phyloP scores from a whole-genome alignment of 441 rosid genomes.

The Gossypium lobatum region DNA sequence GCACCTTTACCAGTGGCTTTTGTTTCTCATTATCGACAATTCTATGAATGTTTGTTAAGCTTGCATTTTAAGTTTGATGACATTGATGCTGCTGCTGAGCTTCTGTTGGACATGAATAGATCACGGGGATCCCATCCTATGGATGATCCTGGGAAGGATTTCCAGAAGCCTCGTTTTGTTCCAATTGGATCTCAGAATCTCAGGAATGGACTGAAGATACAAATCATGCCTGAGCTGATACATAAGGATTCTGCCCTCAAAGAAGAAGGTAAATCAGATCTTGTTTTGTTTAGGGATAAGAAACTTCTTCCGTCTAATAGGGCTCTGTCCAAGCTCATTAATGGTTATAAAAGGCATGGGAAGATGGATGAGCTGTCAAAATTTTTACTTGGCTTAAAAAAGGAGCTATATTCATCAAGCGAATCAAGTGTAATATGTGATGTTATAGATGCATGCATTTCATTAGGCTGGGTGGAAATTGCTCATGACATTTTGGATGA shows the following conservation, averaged over 20 bases:
- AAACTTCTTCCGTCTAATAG: conserved; percentile 41
- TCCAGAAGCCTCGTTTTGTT: conserved; percentile 36
- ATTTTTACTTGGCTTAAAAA: conserved; percentile 37
- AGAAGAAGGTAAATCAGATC: conserved; percentile 30
- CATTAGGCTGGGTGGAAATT: conserved; percentile 60
- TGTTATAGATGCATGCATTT: conserved; percentile 54
- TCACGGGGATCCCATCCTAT: conserved; percentile 17
- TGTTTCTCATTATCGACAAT: conserved; percentile 46
- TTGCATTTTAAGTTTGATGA: conserved; percentile 66
- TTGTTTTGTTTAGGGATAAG: conserved; percentile 37
- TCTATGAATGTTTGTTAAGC: conserved; percentile 62
- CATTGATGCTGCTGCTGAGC: conserved; percentile 54
- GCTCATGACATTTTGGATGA: conserved; percentile 90
- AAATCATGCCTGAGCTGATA: conserved; percentile 41
- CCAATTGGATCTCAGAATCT: conserved; percentile 65
- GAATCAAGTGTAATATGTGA: conserved; percentile 37
- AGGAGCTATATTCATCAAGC: conserved; percentile 15
- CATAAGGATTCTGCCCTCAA: conserved; percentile 40
- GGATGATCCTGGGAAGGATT: conserved; percentile 21
- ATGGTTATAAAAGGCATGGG: conserved; percentile 46
- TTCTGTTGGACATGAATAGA: conserved; percentile 44
- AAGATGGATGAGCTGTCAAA: conserved; percentile 47
- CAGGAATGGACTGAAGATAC: conserved; percentile 51
- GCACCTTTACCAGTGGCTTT: conserved; percentile 34
- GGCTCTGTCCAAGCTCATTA: conserved; percentile 60